Conservation (phyloP, 345 rosid species). For the Brassica nigra region DNA sequence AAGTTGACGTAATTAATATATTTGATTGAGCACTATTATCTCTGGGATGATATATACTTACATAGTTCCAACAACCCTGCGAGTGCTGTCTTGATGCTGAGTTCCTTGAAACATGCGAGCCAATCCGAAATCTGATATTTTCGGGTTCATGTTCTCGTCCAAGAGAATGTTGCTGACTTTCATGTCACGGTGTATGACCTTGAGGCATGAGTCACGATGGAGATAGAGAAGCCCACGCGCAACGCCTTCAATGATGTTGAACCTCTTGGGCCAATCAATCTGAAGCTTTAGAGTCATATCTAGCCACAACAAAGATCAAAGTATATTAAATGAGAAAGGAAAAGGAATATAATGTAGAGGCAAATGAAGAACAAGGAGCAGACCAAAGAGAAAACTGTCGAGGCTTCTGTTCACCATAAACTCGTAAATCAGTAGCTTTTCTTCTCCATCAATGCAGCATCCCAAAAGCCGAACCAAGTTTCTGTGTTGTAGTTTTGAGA, state of each 20-base stretch:
- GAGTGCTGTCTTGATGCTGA: constrained; percentile 32
- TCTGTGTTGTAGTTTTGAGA: constrained; percentile 37
- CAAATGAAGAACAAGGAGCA: background rate
- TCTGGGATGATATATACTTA: background rate
- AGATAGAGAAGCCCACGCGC: constrained; percentile 50
- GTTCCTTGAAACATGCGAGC: constrained; percentile 40
- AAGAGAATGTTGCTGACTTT: constrained; percentile 45
- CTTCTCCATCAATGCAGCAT: constrained; percentile 30
- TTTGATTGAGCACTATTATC: background rate
- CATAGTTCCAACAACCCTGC: constrained; percentile 24
- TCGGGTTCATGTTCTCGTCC: constrained; percentile 41
- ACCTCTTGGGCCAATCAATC: constrained; percentile 28
- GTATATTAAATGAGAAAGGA: constrained; percentile 17
- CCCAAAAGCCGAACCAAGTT: constrained; percentile 34
- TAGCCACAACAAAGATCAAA: background rate
- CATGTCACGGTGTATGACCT: constrained; percentile 42
- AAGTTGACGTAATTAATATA: background rate
- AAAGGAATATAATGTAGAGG: background rate
- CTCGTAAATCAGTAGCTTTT: constrained; percentile 32
- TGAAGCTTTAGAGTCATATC: constrained; percentile 7
- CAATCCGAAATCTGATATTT: constrained; percentile 52
- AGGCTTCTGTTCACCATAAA: constrained; percentile 36
- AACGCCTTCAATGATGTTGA: constrained; percentile 42
- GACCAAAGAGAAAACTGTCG: constrained; percentile 26
- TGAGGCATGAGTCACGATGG: constrained; percentile 45